phyloP scores from a whole-genome alignment of 2,329 filamentous ascomycete species.

The Xylariales sp. region DNA sequence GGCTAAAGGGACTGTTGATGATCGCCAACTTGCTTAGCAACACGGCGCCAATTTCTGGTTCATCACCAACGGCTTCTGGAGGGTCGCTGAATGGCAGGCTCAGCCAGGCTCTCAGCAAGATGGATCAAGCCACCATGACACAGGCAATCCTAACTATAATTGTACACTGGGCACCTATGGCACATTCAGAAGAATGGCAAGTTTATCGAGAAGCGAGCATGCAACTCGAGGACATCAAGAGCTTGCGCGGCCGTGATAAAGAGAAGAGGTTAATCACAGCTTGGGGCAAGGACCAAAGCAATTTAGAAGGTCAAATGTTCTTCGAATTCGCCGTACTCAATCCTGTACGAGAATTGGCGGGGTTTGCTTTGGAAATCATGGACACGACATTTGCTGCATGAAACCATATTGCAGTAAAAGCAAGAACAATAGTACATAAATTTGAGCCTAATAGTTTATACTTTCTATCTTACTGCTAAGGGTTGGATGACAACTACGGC shows the following conservation, averaged over 20 bases:
- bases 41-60: conserved; percentile 32
- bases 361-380: conserved; percentile 40
- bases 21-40: conserved; percentile 49
- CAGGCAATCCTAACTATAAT: conserved; percentile 49
- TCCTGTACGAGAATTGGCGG: conserved; percentile 42
- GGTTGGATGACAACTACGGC: too few relatives aligned
- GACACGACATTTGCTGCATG: conserved; percentile 30
- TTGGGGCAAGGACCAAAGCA: conserved; percentile 38
- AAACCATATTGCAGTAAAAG: too few relatives aligned
- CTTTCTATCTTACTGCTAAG: too few relatives aligned
- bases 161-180: conserved; percentile 33
- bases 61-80: conserved; percentile 14
- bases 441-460: too few relatives aligned
- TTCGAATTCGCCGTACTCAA: conserved; percentile 45
- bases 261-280: conserved; percentile 37
- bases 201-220: conserved; percentile 37
- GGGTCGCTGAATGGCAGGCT: conserved; percentile 9
- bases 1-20: conserved; percentile 47
- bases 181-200: conserved; percentile 41
- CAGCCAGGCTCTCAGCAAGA: conserved; percentile 29
- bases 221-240: conserved; percentile 45
- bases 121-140: conserved; percentile 50
- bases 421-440: too few relatives aligned
- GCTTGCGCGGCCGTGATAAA: conserved; percentile 38
- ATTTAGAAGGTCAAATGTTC: conserved; percentile 36